These are phyloP conservation scores for Phycomyces nitens DNA, from an alignment of 192 early-diverging fungal species.

Conservation along the genomic window DNA sequence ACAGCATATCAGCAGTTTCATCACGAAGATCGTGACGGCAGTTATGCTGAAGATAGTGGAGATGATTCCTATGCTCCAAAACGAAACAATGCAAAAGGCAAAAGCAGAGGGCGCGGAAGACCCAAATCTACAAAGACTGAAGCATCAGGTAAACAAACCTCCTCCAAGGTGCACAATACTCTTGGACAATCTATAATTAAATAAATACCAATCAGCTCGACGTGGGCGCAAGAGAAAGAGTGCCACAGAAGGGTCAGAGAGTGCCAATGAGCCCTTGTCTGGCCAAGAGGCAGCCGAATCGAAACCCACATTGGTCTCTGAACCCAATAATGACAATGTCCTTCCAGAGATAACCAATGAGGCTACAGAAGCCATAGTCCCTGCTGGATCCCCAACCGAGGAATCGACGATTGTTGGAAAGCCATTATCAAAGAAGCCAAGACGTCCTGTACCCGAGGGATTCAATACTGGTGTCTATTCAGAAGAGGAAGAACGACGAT, in stretches of 20 bases:
- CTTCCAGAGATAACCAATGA: too few species aligned
- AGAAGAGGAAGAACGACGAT: conserved; percentile 69
- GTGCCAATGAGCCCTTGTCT: too few species aligned
- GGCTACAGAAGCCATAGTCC: too few species aligned
- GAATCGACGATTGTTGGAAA: conserved; percentile 25
- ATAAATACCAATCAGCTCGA: background rate
- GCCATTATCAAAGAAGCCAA: conserved; percentile 25
- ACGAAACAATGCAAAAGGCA: conserved; percentile 2
- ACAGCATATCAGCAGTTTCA: conserved; percentile 29
- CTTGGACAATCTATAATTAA: too few species aligned
- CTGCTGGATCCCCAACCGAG: background rate
- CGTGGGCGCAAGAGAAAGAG: background rate
- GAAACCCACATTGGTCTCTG: too few species aligned
- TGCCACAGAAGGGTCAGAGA: background rate
- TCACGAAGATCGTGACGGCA: conserved; percentile 39
- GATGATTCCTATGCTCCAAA: conserved; percentile 25
- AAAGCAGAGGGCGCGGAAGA: conserved; percentile 11
- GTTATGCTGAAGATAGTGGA: conserved; percentile 47
- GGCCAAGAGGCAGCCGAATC: too few species aligned
- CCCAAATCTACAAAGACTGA: background rate
- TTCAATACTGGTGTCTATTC: conserved; percentile 73
- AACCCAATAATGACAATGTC: too few species aligned
- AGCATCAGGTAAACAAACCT: background rate
- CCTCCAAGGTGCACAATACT: background rate
- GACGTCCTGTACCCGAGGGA: conserved; percentile 45